Conservation (phyloP, 768 basidiomycete species). For the Boletus bicolor region DNA sequence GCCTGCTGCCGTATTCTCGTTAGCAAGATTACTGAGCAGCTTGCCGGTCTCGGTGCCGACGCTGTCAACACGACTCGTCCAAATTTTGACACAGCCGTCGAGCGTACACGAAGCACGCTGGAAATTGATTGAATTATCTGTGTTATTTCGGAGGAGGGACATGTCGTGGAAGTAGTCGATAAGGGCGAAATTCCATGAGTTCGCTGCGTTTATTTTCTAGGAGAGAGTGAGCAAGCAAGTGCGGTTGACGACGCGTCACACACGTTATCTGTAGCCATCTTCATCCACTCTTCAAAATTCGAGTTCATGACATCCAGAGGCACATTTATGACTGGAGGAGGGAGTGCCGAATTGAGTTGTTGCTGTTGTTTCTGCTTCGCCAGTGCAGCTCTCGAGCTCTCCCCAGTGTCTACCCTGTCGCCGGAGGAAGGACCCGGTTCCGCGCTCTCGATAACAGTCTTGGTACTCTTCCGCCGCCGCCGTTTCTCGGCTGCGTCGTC, state of each 20-base stretch:
- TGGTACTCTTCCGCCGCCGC: slow-evolving; percentile 74
- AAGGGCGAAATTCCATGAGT: slow-evolving; percentile 96
- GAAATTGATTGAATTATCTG: slow-evolving; percentile 97
- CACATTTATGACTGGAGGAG: slow-evolving; percentile 55
- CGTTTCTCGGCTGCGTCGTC: slow-evolving; percentile 89
- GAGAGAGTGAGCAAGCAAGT: slow-evolving; percentile 9
- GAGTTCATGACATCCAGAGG: slow-evolving; percentile 83
- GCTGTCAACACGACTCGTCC: slow-evolving; percentile 96
- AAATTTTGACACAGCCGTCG: slow-evolving; percentile 99
- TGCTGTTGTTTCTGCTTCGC: slow-evolving; percentile 57
- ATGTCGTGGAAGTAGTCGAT: slow-evolving; percentile 99
- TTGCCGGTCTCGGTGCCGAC: slow-evolving; percentile 97
- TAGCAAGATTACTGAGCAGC: slow-evolving; percentile 82
- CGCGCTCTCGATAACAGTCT: slow-evolving; percentile 53
- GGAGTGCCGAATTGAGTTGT: slow-evolving; percentile 57
- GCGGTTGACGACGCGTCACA: not conserved
- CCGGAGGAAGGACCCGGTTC: slow-evolving; percentile 56
- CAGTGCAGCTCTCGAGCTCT: slow-evolving; percentile 41
- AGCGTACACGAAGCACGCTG: slow-evolving; percentile 97
- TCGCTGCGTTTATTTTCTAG: slow-evolving; percentile 97
- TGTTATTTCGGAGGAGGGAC: slow-evolving; percentile 88
- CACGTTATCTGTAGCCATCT: slow-evolving; percentile 98
- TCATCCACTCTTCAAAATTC: slow-evolving; percentile 99
- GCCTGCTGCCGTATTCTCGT: slow-evolving; percentile 56
- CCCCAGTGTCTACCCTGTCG: slow-evolving; percentile 37